phyloP scores from a whole-genome alignment of 257 asterid genomes.

The Solanum bukasovii region DNA sequence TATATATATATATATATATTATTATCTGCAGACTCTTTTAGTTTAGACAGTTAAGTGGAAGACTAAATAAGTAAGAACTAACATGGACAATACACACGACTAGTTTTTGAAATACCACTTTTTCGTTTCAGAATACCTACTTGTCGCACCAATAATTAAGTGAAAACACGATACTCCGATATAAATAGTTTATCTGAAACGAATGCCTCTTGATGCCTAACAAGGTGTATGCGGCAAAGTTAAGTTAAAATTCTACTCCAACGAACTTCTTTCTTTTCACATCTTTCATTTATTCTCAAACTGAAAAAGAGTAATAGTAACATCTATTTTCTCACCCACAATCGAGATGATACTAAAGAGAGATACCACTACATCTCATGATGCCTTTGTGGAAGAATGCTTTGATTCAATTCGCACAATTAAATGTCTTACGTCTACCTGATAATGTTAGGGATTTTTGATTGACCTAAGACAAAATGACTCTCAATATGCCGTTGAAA shows the following conservation, averaged over 20 bases:
- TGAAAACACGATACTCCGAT: neutral
- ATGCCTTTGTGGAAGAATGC: neutral
- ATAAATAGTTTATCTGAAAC: neutral
- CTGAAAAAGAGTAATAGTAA: too few relatives aligned
- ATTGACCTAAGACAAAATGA: too few relatives aligned
- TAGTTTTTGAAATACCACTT: neutral
- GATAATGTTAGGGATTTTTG: too few relatives aligned
- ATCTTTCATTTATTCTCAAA: too few relatives aligned
- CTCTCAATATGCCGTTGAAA: rapidly evolving
- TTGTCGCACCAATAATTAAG: neutral
- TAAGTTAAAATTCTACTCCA: neutral
- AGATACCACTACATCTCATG: neutral
- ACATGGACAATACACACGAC: neutral
- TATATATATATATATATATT: too few relatives aligned
- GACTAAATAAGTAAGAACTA: neutral
- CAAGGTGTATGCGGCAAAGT: neutral
- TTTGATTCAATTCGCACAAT: neutral
- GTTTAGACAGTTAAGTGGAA: neutral
- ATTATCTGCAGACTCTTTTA: neutral
- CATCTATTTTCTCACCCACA: too few relatives aligned
- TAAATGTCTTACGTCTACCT: neutral
- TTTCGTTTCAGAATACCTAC: neutral
- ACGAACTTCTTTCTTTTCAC: neutral
- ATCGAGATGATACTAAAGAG: neutral
- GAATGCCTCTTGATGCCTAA: rapidly evolving